Conservation (phyloP, 306 rosid species). For the Prunus armeniaca region DNA sequence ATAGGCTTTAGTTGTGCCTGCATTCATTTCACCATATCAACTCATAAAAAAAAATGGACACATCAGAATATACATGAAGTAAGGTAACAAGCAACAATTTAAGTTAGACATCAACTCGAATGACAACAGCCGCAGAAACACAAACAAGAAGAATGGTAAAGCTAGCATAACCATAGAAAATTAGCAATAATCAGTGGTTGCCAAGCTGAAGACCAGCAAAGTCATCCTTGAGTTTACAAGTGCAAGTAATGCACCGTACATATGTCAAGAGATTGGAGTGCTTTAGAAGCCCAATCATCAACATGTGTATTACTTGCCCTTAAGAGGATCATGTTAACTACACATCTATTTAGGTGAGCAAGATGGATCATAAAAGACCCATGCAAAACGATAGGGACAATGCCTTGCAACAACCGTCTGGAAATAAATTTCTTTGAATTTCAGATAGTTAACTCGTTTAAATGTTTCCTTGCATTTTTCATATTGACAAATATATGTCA, state of each 20-base stretch:
- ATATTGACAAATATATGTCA: neutral
- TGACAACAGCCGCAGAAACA: slow-evolving; percentile 21
- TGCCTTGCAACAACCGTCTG: neutral
- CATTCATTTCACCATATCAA: slow-evolving; percentile 20
- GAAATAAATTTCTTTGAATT: neutral
- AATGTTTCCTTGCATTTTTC: neutral
- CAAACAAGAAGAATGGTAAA: neutral
- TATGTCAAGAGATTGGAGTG: neutral
- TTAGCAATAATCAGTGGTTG: neutral
- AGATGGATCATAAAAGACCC: neutral
- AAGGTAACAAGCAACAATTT: slow-evolving; percentile 12
- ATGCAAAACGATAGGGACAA: neutral
- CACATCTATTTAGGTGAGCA: neutral
- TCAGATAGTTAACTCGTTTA: neutral
- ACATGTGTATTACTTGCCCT: neutral
- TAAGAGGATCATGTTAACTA: neutral
- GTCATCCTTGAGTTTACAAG: neutral
- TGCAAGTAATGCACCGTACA: neutral
- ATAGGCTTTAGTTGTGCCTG: slow-evolving; percentile 93
- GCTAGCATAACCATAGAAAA: neutral
- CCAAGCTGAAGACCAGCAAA: neutral
- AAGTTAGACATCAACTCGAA: neutral
- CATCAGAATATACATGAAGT: neutral
- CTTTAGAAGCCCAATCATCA: neutral
- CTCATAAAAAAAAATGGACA: slow-evolving; percentile 1